Conservation (phyloP, 176 grass and related monocot species). For the sorghum (Sorghum bicolor) region Sorghum_bicolor_NCBIv3 NC_012872.2:68247501-68248000, state of each 20-base stretch:
- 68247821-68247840: conserved; percentile 42
- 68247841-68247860: conserved; percentile 41
- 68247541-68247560: too few species aligned
- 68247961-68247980: background rate
- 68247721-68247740: background rate
- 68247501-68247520: too few species aligned
- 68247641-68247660: background rate
- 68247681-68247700: background rate
- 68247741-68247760: background rate
- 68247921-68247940: conserved; percentile 48
- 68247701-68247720: background rate
- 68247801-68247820: conserved; percentile 27
- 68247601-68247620: too few species aligned
- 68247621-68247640: too few species aligned
- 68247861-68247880: conserved; percentile 43
- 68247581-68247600: background rate
- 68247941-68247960: conserved; percentile 32
- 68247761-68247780: conserved; percentile 41
- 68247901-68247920: conserved; percentile 35
- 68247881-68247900: conserved; percentile 35
- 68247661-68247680: background rate
- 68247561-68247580: too few species aligned
- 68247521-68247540: too few species aligned
- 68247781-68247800: conserved; percentile 29
- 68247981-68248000: background rate